Conservation (phyloP, 208 protist genomes). For the Entamoeba invadens region DNA sequence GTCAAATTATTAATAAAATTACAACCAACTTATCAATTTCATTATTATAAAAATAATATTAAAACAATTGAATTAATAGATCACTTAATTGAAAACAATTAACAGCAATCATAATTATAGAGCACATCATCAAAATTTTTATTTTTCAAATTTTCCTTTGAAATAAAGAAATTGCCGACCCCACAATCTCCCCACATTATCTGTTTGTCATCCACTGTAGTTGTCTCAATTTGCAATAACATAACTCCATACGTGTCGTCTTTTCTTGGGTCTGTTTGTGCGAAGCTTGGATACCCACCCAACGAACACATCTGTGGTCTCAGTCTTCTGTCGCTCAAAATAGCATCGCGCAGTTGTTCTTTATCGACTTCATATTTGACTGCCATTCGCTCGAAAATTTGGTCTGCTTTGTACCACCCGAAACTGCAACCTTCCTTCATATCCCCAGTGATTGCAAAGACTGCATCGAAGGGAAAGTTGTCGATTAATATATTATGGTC, state of each 20-base stretch:
- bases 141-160: background rate
- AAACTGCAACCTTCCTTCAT: background rate
- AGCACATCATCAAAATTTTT: background rate
- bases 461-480: too few relatives aligned
- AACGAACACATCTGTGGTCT: background rate
- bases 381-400: background rate
- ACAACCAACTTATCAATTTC: too few relatives aligned
- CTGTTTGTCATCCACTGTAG: background rate
- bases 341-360: background rate
- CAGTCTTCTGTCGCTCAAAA: background rate
- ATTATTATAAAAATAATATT: too few relatives aligned
- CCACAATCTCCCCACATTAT: conserved; percentile 1
- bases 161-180: background rate
- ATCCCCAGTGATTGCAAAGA: background rate
- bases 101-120: background rate
- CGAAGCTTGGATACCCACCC: background rate
- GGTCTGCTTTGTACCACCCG: background rate
- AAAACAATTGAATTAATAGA: too few relatives aligned
- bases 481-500: too few relatives aligned
- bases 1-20: too few relatives aligned
- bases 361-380: background rate
- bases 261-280: background rate
- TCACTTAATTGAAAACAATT: too few relatives aligned
- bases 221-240: background rate
- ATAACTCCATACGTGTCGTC: background rate